These are phyloP conservation scores for Escallonia herrerae DNA, from an alignment of 129 eudicot genomes.

Conservation along the genomic window DNA sequence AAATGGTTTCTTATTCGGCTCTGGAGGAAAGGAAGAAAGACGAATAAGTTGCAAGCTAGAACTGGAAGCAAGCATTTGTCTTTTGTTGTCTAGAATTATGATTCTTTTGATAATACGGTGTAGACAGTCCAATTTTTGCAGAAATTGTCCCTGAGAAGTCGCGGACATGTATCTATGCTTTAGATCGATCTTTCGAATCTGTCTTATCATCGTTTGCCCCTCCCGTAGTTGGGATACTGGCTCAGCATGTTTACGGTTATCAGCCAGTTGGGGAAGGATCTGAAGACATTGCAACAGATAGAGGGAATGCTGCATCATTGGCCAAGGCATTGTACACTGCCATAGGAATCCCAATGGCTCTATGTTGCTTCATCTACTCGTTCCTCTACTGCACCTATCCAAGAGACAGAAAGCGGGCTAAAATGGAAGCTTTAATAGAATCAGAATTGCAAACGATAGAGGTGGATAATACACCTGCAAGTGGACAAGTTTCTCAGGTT, in stretches of 20 bases:
- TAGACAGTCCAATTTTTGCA: conserved; percentile 86
- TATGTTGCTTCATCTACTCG: conserved; percentile 72
- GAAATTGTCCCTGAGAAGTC: conserved; percentile 81
- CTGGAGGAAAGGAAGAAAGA: no score
- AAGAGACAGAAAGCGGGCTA: conserved; percentile 69
- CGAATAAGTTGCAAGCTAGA: no score
- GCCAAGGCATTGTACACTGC: conserved; percentile 73
- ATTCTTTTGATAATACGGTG: conserved; percentile 17
- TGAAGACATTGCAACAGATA: conserved; percentile 46
- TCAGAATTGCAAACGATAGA: conserved; percentile 52
- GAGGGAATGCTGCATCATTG: conserved; percentile 64
- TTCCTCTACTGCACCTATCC: conserved; percentile 70
- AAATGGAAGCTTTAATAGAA: conserved; percentile 64
- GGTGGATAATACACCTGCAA: conserved; percentile 2
- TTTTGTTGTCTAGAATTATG: not conserved
- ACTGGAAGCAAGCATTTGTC: no score
- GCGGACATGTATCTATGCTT: conserved; percentile 68
- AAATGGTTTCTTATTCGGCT: no score
- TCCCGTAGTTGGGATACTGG: conserved; percentile 66
- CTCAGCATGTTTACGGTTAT: conserved; percentile 68
- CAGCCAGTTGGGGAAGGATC: conserved; percentile 52
- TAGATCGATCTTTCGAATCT: conserved; percentile 79
- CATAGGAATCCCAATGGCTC: conserved; percentile 56
- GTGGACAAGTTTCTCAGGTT: conserved; percentile 7
- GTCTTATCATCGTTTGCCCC: conserved; percentile 80